phyloP scores from a whole-genome alignment of 306 rosid genomes.

The Vigna hirtella region DNA sequence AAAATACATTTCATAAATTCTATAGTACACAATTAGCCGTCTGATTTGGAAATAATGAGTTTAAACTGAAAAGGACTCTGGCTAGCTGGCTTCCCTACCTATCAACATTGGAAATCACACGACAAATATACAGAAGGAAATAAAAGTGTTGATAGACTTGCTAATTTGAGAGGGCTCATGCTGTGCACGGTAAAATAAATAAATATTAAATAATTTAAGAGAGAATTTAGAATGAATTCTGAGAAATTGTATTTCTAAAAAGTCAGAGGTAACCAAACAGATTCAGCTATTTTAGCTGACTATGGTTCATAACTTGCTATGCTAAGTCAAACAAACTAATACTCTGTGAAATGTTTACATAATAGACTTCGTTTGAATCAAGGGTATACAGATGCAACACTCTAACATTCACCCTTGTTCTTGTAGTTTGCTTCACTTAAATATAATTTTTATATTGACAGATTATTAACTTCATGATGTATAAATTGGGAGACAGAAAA shows the following conservation, averaged over 20 bases:
- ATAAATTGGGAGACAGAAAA: not conserved
- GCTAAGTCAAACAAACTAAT: not conserved
- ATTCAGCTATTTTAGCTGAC: not conserved
- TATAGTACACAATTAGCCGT: not conserved
- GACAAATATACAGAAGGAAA: not conserved
- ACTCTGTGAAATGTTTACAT: not conserved
- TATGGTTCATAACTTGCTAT: not conserved
- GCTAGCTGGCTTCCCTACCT: not conserved
- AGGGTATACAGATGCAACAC: too few relatives aligned
- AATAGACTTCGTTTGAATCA: not conserved
- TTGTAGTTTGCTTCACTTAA: slow-evolving; percentile 2
- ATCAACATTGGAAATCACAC: not conserved
- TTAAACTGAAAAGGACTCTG: slow-evolving; percentile 7
- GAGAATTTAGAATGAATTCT: too few relatives aligned
- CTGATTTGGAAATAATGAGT: slow-evolving; percentile 6
- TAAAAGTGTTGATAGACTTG: too few relatives aligned
- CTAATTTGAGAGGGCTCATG: too few relatives aligned
- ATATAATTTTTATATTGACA: not conserved
- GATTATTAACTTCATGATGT: not conserved
- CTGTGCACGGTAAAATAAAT: too few relatives aligned
- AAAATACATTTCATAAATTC: not conserved
- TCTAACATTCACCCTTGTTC: not conserved
- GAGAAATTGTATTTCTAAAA: too few relatives aligned
- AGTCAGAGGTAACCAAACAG: not conserved
- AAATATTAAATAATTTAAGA: too few relatives aligned